Evolutionary conservation across 2,329 filamentous ascomycete species (phyloP).

Genomic region (Talaromyces sp.): DNA sequence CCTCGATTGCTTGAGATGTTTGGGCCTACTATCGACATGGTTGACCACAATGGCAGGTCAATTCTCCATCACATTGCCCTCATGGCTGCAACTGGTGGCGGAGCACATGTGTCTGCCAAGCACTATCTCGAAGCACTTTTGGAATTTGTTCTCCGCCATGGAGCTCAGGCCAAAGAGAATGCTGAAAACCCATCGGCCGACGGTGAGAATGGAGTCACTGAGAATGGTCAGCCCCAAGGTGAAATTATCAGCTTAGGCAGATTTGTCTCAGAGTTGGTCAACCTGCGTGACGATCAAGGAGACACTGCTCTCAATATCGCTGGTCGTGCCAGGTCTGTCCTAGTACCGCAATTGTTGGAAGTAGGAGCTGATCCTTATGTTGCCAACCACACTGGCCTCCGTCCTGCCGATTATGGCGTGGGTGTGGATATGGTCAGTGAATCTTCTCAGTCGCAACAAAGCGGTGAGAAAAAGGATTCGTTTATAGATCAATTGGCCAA

Average conservation of each 20-base stretch:
- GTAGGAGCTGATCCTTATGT: conserved; percentile 92
- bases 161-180: conserved; percentile 23
- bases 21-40: conserved; percentile 81
- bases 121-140: conserved; percentile 94
- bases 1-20: conserved; percentile 85
- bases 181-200: conserved; percentile 3
- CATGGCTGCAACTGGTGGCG: conserved; percentile 89
- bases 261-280: conserved; percentile 97
- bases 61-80: conserved; percentile 95
- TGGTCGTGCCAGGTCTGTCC: conserved; percentile 88
- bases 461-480: conserved; percentile 39
- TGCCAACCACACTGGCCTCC: conserved; percentile 79
- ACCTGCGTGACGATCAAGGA: conserved; percentile 86
- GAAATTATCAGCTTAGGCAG: conserved; percentile 79
- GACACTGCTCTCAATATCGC: conserved; percentile 95
- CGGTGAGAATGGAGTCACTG: conserved; percentile 54
- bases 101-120: conserved; percentile 75
- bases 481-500: conserved; percentile 40
- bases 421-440: conserved; percentile 58
- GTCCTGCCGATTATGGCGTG: conserved; percentile 91
- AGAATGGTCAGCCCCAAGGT: conserved; percentile 30
- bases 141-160: conserved; percentile 89
- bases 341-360: conserved; percentile 93
- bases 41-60: conserved; percentile 83
- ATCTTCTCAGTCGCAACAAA: conserved; percentile 41